Base-by-base conservation (phyloP, 371 early-diverging fungal genomes). In the Chytridiales sp. region DNA sequence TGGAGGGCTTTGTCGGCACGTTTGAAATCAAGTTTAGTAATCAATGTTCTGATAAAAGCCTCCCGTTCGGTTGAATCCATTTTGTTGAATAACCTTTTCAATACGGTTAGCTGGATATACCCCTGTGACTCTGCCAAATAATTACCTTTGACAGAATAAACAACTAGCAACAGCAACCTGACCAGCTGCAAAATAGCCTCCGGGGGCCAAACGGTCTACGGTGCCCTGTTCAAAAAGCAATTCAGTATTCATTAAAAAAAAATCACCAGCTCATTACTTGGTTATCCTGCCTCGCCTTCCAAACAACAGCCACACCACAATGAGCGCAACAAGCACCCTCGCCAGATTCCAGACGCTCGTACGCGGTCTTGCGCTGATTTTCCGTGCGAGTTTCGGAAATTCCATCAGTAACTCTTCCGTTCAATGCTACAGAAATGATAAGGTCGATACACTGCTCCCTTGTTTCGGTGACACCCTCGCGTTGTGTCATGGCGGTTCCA, bases 361-460 rank as follows among this genome's bases (percentile, higher is more conserved):
- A 49, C 8, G 49, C 49, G 29, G 49, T 21, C 6, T 49, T 21
- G 21, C 49, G 30, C 32, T 11, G 30, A n/a, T 8, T 32, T 8
- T 26, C 30, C 30, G 11, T 49, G 15, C 30, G 49, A 49, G 49
- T 49, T 11, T 8, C 49, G 30, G 30, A 49, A 30, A 6, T 8
- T 29, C 49, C 49, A 49, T 49, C 29, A 6, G 32, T 32, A 30
- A 49, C 49, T 8, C 49, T 24, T n/a, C 49, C 49, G 30, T 49
- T 32, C 49, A 49, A 32, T 13, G 49, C 29, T 5, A 49, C 49
- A 26, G 49, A 24, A 32, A 49, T 49, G 29, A 49, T 49, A 11
- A 49, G 22, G 21, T 49, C 49, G 29, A 49, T 49, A 29, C 49
- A 49, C 30, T 49, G 31, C 13, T 49, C 49, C 9, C 21, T 13